Base-by-base conservation (phyloP, 1,139 yeast species). In the Debaryomyces nepalensis region DNA sequence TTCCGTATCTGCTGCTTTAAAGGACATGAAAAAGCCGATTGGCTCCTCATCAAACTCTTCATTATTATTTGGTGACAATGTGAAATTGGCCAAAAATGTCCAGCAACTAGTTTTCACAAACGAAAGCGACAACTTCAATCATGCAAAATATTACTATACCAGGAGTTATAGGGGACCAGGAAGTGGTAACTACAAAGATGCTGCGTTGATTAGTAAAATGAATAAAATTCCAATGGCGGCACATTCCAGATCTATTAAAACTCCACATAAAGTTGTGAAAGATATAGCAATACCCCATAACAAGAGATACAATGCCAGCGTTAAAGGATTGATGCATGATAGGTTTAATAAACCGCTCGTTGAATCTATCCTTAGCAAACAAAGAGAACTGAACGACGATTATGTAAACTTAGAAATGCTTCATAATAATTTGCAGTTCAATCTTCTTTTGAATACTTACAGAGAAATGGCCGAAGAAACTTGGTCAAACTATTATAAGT, bases 141-240 rank as follows among this genome's bases (percentile, higher is more conserved):
- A 64, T 43, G 55, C 67, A 30, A 72, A 67, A 46, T 73, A 73
- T 49, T 73, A 62, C 50, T 73, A 73, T 48, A 61, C 67, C 11
- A 70, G 70, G 47, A 57, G 65, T 19, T 70, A 70, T 46, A 58
- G 78, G 34, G 78, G 79, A 0, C 76, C 77, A 4, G 77, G 77
- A 1, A 68, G 73, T 43, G 77, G 79, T 3, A 73, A 71, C 47
- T 73, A 71, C 49, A 73, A 73, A 48, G 79, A 73, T 52, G 75
- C 73, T 0, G 67, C 75, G 2, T 53, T 73, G 20, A 66, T 71
- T 51, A 70, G 70, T 49, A 58, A 69, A 39, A 68, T 73, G 45
- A 72, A 70, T 49, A 59, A 59, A 39, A 61, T 69, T 30, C 68
- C 59, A 10, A 46, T 59, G 3, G 47, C 58, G 7, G 15, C 20